Conservation (phyloP, 495 filamentous ascomycete genomes). For the Penicillium argentinense region DNA sequence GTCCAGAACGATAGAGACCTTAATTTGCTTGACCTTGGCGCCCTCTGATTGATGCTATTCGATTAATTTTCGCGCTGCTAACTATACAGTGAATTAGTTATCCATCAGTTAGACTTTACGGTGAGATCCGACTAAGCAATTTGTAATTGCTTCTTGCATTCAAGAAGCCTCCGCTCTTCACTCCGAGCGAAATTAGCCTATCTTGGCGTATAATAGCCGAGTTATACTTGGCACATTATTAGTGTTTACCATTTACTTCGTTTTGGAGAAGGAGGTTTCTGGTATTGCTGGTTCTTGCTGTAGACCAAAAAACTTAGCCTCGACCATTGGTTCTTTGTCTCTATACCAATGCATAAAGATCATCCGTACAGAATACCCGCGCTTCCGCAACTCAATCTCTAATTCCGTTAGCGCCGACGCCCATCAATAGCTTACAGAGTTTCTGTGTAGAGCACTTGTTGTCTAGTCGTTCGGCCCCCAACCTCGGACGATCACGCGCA, state of each 20-base stretch:
- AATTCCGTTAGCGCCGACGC: too few relatives aligned
- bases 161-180: background rate
- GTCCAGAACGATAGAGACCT: constrained; percentile 25
- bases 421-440: too few relatives aligned
- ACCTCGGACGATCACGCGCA: background rate
- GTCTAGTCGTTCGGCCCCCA: background rate
- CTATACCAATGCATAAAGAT: background rate
- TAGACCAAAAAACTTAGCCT: background rate
- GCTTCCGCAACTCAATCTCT: background rate
- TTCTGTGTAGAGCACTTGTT: background rate
- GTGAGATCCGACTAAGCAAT: background rate
- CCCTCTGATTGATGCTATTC: background rate
- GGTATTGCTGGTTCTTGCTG: background rate
- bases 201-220: background rate
- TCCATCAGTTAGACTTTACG: background rate
- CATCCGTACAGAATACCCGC: background rate
- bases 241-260: background rate
- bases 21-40: background rate
- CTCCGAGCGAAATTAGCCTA: background rate
- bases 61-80: background rate
- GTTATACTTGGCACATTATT: background rate
- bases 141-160: background rate
- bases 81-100: background rate
- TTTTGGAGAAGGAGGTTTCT: background rate
- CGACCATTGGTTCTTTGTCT: background rate